A percentile compares a stretch with the other conserved stretches of the same genome.
Conservation (phyloP, 164 flowering plant species). For the Tetracentron sinense region DNA sequence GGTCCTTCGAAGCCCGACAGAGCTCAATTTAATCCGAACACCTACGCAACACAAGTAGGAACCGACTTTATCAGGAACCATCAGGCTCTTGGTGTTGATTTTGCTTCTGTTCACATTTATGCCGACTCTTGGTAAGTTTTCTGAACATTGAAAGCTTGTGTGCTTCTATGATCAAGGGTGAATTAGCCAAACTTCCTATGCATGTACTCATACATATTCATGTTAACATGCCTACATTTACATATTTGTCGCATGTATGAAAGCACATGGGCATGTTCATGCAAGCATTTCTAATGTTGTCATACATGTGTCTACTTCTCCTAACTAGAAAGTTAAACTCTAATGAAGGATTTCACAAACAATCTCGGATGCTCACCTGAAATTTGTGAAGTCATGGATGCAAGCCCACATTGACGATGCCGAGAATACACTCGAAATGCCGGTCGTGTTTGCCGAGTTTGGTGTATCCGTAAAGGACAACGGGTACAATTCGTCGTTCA, state of each 20-base stretch:
- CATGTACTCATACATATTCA: neutral
- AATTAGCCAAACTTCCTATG: too few species aligned
- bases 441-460: constrained; percentile 75
- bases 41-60: constrained; percentile 69
- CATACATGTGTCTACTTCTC: neutral
- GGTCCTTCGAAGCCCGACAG: constrained; percentile 71
- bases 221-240: too few species aligned
- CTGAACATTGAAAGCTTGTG: neutral
- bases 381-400: constrained; percentile 79
- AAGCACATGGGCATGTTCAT: too few species aligned
- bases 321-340: neutral
- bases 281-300: neutral
- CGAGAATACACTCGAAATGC: constrained; percentile 77
- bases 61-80: constrained; percentile 89
- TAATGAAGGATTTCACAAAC: constrained; percentile 69
- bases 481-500: constrained; percentile 64
- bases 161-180: too few species aligned
- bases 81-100: constrained; percentile 74
- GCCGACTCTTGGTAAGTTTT: constrained; percentile 71
- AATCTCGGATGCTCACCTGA: constrained; percentile 49
- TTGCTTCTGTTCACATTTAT: constrained; percentile 84
- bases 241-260: too few species aligned
- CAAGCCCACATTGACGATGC: constrained; percentile 86
- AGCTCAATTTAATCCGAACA: constrained; percentile 67
- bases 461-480: constrained; percentile 73